These are phyloP conservation scores for Podospora didyma DNA, from an alignment of 495 filamentous ascomycete genomes.

Conservation along the genomic window DNA sequence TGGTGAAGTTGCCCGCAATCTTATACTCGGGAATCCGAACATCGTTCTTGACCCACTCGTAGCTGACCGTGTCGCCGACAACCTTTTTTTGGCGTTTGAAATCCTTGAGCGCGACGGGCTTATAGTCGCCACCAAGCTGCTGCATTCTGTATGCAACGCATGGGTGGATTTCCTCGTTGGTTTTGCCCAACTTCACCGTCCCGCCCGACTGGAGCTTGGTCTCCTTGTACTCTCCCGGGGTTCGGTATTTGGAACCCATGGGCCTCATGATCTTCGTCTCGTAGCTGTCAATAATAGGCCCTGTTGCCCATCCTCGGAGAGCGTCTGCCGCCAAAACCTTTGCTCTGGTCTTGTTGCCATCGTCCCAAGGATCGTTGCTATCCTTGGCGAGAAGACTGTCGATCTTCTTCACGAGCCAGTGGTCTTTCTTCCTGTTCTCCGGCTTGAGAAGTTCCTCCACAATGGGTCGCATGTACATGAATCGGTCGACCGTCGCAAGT, in stretches of 20 bases:
- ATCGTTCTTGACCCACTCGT: slow-evolving; percentile 11
- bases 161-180: slow-evolving; percentile 12
- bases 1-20: background rate
- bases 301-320: slow-evolving; percentile 8
- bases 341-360: slow-evolving; percentile 1
- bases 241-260: slow-evolving; percentile 9
- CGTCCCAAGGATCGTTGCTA: slow-evolving; percentile 1
- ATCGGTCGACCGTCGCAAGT: slow-evolving; percentile 55
- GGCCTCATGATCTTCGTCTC: slow-evolving; percentile 1
- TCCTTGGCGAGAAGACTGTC: slow-evolving; percentile 9
- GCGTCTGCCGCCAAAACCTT: slow-evolving; percentile 3
- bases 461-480: slow-evolving; percentile 53
- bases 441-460: slow-evolving; percentile 42
- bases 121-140: slow-evolving; percentile 1
- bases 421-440: slow-evolving; percentile 42
- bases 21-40: slow-evolving; percentile 14
- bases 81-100: background rate
- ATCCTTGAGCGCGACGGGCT: slow-evolving; percentile 4
- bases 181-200: background rate
- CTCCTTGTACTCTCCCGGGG: slow-evolving; percentile 10
- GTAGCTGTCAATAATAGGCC: slow-evolving; percentile 12
- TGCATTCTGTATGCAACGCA: slow-evolving; percentile 4
- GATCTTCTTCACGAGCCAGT: slow-evolving; percentile 33
- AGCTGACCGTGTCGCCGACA: background rate
- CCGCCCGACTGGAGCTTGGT: background rate